These are phyloP conservation scores for Penicillium sp. DNA, from an alignment of 2,329 filamentous ascomycete genomes.

Conservation along the genomic window DNA sequence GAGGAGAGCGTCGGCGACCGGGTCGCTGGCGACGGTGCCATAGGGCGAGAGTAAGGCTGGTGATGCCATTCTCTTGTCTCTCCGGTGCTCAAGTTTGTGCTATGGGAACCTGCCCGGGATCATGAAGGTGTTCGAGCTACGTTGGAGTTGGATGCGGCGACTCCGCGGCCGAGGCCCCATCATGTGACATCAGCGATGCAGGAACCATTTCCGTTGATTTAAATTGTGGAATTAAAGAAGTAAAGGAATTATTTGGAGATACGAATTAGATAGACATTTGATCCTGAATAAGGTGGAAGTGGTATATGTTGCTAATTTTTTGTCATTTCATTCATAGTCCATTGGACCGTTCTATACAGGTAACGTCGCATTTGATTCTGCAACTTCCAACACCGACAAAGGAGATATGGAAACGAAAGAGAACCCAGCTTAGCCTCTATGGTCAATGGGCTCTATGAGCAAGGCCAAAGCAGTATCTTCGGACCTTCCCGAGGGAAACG, in stretches of 20 bases:
- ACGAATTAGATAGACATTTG: neutral
- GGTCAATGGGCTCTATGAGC: neutral
- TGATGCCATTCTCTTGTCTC: conserved; percentile 18
- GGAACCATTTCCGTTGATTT: neutral
- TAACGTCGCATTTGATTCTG: conserved; percentile 5
- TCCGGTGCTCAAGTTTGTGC: neutral
- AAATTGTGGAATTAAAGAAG: neutral
- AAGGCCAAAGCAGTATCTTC: neutral
- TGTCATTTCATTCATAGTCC: conserved; percentile 12
- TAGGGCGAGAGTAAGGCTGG: conserved; percentile 14
- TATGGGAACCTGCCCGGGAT: neutral
- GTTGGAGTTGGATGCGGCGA: conserved; percentile 3
- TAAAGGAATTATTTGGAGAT: neutral
- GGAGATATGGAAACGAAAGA: neutral
- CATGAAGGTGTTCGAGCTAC: conserved; percentile 1
- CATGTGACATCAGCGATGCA: conserved; percentile 12
- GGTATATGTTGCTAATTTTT: neutral
- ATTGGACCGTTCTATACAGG: conserved; percentile 19
- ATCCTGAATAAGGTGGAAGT: neutral
- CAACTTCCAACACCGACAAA: neutral
- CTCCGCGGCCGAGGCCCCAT: conserved; percentile 1
- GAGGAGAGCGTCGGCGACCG: conserved; percentile 51
- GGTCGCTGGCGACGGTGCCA: conserved; percentile 6
- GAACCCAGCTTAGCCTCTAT: conserved; percentile 1
- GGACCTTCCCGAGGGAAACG: neutral